Base-by-base conservation (phyloP, 1,284 basidiomycete genomes). In the Ceratobasidium sp. region DNA sequence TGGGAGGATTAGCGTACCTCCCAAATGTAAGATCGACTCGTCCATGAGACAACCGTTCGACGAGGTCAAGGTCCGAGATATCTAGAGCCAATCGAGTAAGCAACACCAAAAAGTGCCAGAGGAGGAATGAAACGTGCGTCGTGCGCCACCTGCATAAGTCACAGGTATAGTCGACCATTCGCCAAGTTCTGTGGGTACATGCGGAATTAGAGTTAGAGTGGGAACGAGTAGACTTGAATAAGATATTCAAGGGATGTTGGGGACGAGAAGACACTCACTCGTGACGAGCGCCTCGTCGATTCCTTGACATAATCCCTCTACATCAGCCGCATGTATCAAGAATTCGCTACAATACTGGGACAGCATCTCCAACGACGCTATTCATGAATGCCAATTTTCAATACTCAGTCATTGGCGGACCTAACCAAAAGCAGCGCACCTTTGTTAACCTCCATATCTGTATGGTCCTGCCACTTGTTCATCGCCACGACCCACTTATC, bases 381-480 rank as follows among this genome's bases (percentile, higher is more conserved):
- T n/a, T 7, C 9, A 11, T 26, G 41, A 5, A 23, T 32, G 43
- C 26, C 38, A 58, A 9, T 8, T 16, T 23, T 57, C 57, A 16
- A 54, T 43, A 44, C 28, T 44, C 9, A 43, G 9, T 14, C 13
- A 6, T 38, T n/a, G 67, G 8, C 14, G 46, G 46, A 55, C 16
- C 30, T 55, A 18, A 71, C 47, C 41, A 49, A 16, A 23, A 26
- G 57, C 0, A 11, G 44, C 81, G 18, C 72, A 91, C 94, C 93
- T 87, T 90, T 84, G 74, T 87, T 92, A 21, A 99, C 93, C 78
- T 93, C 91, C 90, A 95, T 95, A 78, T 98, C 94, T 0, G 98
- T 98, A 69, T 98, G 87, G 73, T 93, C 92, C 81, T 98, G 96
- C 98, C 98, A 99, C 79, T 96, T 94, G 82, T 99, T 98, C 96